Evolutionary conservation across 148 eudicot species (phyloP).

Genomic region (Nepenthes gracilis): DNA sequence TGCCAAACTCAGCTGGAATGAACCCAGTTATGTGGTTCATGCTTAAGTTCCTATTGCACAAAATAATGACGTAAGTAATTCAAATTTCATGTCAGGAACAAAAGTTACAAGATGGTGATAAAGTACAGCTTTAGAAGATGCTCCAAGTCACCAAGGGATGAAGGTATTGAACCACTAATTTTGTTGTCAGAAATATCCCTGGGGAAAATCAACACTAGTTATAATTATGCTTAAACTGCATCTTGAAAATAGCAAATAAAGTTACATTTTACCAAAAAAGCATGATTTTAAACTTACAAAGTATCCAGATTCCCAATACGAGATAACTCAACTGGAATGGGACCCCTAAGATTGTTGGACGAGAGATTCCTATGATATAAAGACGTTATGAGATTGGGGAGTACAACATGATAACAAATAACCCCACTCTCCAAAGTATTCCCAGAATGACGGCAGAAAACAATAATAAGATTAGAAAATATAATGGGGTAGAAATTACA

Average conservation of each 20-base stretch:
- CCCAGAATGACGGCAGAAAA: too few species aligned
- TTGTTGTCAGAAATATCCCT: constrained; percentile 85
- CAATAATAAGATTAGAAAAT: too few species aligned
- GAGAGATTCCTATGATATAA: constrained; percentile 63
- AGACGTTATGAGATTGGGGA: constrained; percentile 1
- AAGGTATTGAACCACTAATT: constrained; percentile 68
- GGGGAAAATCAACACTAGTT: not conserved
- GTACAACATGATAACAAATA: not conserved
- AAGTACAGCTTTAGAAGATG: constrained; percentile 92
- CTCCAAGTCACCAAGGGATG: constrained; percentile 92
- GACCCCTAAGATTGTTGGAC: constrained; percentile 64
- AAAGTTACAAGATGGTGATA: not conserved
- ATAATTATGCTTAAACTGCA: not conserved
- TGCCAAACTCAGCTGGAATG: constrained; percentile 89
- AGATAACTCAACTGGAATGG: constrained; percentile 83
- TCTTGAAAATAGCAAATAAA: not conserved
- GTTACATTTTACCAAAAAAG: not conserved
- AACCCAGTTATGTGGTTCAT: constrained; percentile 45
- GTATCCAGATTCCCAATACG: constrained; percentile 97
- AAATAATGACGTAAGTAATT: constrained; percentile 5
- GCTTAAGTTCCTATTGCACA: constrained; percentile 56
- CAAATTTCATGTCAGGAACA: not conserved
- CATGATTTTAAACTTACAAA: constrained; percentile 35
- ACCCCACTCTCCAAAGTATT: too few species aligned
- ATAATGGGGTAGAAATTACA: too few species aligned